Conservation (phyloP, 2,329 filamentous ascomycete species). For the Aspergillus udagawae region DNA sequence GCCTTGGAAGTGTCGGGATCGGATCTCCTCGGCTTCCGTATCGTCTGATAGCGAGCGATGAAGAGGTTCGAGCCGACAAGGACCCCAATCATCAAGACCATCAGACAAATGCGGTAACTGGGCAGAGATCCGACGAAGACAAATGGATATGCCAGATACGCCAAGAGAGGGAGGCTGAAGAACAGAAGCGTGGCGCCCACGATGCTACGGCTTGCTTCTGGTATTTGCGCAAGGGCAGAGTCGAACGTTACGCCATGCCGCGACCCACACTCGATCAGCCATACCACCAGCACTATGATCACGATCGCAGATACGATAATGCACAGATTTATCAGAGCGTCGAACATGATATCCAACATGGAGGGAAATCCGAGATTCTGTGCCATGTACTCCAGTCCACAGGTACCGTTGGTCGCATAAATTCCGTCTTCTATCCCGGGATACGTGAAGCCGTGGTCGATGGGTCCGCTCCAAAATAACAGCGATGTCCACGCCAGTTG, state of each 20-base stretch:
- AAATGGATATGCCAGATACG: constrained; percentile 3
- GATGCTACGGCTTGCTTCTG: constrained; percentile 6
- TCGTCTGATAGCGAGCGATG: background rate
- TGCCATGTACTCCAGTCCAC: constrained; percentile 12
- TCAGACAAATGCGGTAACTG: constrained; percentile 5
- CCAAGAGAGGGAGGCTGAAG: constrained; percentile 6
- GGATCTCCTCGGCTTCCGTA: background rate
- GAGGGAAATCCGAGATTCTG: constrained; percentile 10
- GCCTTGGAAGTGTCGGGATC: background rate
- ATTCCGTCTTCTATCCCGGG: constrained; percentile 10
- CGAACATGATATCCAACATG: constrained; percentile 9
- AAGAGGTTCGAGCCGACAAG: background rate
- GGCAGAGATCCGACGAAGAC: constrained; percentile 1
- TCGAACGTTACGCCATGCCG: background rate
- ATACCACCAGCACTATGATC: background rate
- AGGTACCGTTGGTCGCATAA: constrained; percentile 8
- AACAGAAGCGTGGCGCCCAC: constrained; percentile 6
- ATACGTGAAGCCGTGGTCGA: constrained; percentile 11
- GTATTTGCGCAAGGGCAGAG: background rate
- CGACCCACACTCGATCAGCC: background rate
- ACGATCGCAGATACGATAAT: constrained; percentile 3
- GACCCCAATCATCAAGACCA: background rate
- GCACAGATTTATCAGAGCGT: constrained; percentile 10
- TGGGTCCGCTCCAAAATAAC: constrained; percentile 8
- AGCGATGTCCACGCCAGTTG: constrained; percentile 15